These are phyloP conservation scores for Paecilomyces variotii DNA, from an alignment of 2,329 filamentous ascomycete species.

Conservation along the genomic window DNA sequence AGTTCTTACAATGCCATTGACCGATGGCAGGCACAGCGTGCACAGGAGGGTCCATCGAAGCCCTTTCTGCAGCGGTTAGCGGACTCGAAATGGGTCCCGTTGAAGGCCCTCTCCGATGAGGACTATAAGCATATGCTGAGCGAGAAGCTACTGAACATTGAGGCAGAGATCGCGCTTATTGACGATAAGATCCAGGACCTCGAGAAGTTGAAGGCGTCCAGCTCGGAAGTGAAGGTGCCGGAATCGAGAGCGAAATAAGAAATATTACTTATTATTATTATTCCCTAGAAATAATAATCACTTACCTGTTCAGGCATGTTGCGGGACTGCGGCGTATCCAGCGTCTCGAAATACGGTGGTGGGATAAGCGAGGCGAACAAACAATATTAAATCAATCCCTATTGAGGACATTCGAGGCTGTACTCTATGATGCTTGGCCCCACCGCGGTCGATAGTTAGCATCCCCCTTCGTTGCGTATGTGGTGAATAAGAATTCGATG, in stretches of 20 bases:
- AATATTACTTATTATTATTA: background rate
- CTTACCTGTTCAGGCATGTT: no score
- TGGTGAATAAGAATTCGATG: background rate
- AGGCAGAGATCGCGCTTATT: slow-evolving; percentile 69
- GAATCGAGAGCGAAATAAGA: background rate
- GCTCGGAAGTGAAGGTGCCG: background rate
- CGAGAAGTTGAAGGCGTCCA: slow-evolving; percentile 13
- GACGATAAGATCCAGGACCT: slow-evolving; percentile 63
- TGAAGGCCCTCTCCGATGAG: slow-evolving; percentile 61
- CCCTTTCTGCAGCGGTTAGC: slow-evolving; percentile 43
- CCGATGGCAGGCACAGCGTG: slow-evolving; percentile 33
- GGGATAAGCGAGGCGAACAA: background rate
- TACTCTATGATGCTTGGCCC: background rate
- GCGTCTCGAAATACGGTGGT: background rate
- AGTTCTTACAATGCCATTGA: slow-evolving; percentile 47
- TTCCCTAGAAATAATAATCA: no score
- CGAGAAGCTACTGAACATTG: slow-evolving; percentile 62
- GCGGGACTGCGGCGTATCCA: background rate
- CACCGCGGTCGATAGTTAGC: background rate
- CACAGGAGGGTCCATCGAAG: slow-evolving; percentile 26
- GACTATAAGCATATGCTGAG: slow-evolving; percentile 64
- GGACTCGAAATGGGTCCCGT: slow-evolving; percentile 62
- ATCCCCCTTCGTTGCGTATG: background rate
- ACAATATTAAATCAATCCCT: background rate
- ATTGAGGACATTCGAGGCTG: background rate